phyloP scores from a whole-genome alignment of 345 rosid species.

The Citrus trifoliata region DNA sequence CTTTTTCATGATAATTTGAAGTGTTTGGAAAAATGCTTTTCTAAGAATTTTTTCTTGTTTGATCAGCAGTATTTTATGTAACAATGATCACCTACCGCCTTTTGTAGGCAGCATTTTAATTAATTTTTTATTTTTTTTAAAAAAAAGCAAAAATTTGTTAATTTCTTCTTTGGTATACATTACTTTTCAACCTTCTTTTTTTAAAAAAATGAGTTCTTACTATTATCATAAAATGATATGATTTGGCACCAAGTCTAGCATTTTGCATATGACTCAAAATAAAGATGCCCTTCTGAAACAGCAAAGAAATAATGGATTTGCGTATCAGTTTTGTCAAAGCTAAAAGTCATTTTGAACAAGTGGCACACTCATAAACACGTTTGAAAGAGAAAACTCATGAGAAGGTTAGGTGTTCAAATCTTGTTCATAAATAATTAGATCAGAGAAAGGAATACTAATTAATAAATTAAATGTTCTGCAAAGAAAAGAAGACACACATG shows the following conservation, averaged over 20 bases:
- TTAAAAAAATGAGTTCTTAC: no score
- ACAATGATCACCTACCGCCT: neutral
- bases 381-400: neutral
- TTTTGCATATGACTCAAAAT: neutral
- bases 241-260: neutral
- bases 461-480: neutral
- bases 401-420: neutral
- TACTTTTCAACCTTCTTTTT: neutral
- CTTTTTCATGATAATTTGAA: neutral
- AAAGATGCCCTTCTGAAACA: neutral
- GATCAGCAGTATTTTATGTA: neutral
- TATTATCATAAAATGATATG: neutral
- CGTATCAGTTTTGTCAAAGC: neutral
- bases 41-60: neutral
- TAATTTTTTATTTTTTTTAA: no score
- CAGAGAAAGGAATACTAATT: neutral
- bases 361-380: neutral
- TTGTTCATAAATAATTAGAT: neutral
- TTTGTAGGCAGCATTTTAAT: neutral
- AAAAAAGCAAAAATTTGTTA: no score
- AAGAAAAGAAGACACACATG: slow-evolving; percentile 23
- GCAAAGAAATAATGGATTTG: neutral
- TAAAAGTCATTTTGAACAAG: neutral
- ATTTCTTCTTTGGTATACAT: neutral
- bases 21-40: neutral